Conservation (phyloP, 108 stramenopile genomes). For the Skeletonema grethae region DNA sequence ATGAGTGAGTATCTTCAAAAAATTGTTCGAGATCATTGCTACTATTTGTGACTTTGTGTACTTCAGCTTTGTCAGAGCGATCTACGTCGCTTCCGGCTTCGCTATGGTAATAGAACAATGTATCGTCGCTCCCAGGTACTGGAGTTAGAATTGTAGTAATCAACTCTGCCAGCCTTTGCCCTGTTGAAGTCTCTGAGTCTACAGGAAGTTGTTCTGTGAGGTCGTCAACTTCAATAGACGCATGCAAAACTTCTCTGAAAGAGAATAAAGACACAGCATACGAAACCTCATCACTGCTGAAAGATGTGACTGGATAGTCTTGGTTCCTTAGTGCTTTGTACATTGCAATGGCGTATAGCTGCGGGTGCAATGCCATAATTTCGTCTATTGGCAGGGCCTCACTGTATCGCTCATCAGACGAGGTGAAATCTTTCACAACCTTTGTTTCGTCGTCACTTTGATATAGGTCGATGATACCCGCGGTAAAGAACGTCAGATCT, state of each 20-base stretch:
- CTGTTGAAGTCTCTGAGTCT: conserved; percentile 18
- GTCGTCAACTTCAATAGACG: conserved; percentile 28
- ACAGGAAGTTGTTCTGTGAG: conserved; percentile 31
- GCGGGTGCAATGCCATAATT: conserved; percentile 53
- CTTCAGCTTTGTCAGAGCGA: conserved; percentile 4
- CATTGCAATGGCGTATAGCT: conserved; percentile 59
- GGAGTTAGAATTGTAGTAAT: conserved; percentile 49
- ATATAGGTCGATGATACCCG: conserved; percentile 71
- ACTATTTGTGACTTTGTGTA: not conserved
- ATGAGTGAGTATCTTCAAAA: not conserved
- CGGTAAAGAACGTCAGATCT: conserved; percentile 66
- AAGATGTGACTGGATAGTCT: conserved; percentile 9
- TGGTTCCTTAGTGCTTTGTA: conserved; percentile 60
- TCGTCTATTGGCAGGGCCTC: conserved; percentile 58
- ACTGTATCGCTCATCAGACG: conserved; percentile 48
- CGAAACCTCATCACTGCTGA: conserved; percentile 23
- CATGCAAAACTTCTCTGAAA: conserved; percentile 29
- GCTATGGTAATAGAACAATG: conserved; percentile 55
- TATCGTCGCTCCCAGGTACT: conserved; percentile 56
- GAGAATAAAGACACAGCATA: conserved; percentile 25
- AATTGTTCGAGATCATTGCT: not conserved
- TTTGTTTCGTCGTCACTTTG: conserved; percentile 59
- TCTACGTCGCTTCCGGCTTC: conserved; percentile 8
- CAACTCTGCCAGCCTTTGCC: conserved; percentile 52
- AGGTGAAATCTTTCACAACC: conserved; percentile 33